Conservation (phyloP, 441 rosid genomes). For the Breynia disticha region DNA sequence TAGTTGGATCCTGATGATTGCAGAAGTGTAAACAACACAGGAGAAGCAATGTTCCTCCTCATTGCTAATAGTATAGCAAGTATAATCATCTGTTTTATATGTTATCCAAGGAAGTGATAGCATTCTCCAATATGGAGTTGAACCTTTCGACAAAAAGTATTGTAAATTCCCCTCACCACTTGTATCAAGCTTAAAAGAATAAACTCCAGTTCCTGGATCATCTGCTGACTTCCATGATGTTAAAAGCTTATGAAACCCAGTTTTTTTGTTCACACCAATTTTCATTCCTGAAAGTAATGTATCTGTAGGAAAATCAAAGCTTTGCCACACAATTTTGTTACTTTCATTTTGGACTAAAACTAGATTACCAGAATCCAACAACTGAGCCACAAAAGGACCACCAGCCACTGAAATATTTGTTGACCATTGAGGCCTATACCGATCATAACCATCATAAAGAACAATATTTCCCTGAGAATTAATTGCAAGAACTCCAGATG, state of each 20-base stretch:
- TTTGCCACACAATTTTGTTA: constrained; percentile 11
- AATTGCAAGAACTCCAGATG: constrained; percentile 3
- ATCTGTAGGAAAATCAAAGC: constrained; percentile 20
- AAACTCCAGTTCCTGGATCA: constrained; percentile 14
- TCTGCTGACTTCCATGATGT: constrained; percentile 15
- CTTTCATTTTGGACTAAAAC: neutral
- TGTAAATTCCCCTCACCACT: constrained; percentile 13
- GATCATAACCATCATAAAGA: constrained; percentile 1
- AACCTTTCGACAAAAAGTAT: constrained; percentile 2
- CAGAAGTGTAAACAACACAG: neutral
- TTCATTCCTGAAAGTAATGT: constrained; percentile 13
- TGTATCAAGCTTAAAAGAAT: constrained; percentile 1
- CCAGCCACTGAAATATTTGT: neutral
- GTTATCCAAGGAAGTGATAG: constrained; percentile 6
- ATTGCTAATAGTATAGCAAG: neutral
- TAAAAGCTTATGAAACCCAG: neutral
- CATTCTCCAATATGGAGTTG: constrained; percentile 1
- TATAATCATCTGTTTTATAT: neutral
- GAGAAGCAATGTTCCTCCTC: neutral
- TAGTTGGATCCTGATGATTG: neutral
- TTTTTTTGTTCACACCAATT: constrained; percentile 6
- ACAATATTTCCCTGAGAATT: constrained; percentile 2
- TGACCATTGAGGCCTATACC: constrained; percentile 8
- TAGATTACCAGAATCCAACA: constrained; percentile 17
- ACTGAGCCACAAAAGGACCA: neutral